Percentiles rank a stretch among this genome's conserved stretches.
Evolutionary conservation across 2,329 filamentous ascomycete species (phyloP).

Genomic region (Colletotrichum sp.): DNA sequence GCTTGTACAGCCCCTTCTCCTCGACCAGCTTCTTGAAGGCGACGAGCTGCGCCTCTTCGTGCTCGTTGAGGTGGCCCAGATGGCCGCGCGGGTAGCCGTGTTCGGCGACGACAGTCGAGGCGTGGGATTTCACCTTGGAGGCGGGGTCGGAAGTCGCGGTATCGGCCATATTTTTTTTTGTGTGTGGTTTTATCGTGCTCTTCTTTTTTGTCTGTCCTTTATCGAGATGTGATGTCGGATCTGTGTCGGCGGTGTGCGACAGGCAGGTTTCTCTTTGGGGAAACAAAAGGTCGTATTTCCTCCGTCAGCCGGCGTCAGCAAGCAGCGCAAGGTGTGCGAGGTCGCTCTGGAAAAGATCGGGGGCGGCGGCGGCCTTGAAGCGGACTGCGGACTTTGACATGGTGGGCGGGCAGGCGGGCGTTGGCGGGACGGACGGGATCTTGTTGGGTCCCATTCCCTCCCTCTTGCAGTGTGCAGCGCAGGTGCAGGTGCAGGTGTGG

Average conservation of each 20-base stretch:
- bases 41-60: slow-evolving; percentile 70
- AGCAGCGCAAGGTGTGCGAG: not conserved
- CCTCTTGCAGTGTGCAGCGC: not conserved
- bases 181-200: not conserved
- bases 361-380: not conserved
- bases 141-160: slow-evolving; percentile 8
- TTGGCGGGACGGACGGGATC: slow-evolving; percentile 1
- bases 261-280: not conserved
- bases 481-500: not conserved
- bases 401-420: not conserved
- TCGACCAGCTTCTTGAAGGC: slow-evolving; percentile 75
- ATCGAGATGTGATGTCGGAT: not conserved
- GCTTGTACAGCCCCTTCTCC: slow-evolving; percentile 68
- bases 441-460: not conserved
- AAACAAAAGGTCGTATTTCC: not conserved
- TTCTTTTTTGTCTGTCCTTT: not conserved
- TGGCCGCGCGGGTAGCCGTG: slow-evolving; percentile 77
- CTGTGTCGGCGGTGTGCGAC: not conserved
- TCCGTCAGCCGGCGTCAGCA: slow-evolving; percentile 1
- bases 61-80: slow-evolving; percentile 73
- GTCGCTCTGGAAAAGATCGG: not conserved
- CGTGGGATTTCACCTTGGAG: slow-evolving; percentile 8
- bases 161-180: not conserved
- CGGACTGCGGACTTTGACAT: not conserved
- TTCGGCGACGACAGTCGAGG: slow-evolving; percentile 27